These are phyloP conservation scores for Clitoria ternatea DNA, from an alignment of 306 rosid genomes.

Conservation along the genomic window DNA sequence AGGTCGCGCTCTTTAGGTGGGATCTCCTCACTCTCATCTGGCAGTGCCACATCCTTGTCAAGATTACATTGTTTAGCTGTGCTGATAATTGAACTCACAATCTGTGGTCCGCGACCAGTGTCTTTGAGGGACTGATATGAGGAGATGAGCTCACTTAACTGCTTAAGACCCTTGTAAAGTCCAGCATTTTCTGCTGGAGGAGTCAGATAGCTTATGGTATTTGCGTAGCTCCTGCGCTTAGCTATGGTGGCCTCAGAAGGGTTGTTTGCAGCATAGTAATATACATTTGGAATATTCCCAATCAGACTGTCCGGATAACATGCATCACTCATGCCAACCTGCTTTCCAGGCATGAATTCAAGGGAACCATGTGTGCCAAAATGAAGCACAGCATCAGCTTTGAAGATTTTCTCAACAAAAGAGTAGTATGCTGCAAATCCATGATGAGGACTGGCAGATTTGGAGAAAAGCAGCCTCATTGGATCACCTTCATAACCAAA, in stretches of 20 bases:
- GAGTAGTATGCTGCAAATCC: conserved; percentile 97
- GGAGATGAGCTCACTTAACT: conserved; percentile 87
- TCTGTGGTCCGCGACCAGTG: conserved; percentile 92
- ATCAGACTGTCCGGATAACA: conserved; percentile 94
- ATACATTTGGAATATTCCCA: conserved; percentile 89
- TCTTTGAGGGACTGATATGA: conserved; percentile 96
- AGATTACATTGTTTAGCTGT: conserved; percentile 96
- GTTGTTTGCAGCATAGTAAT: conserved; percentile 94
- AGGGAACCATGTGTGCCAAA: conserved; percentile 98
- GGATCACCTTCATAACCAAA: conserved; percentile 99
- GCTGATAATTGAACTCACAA: conserved; percentile 97
- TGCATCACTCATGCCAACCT: conserved; percentile 99
- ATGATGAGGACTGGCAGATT: conserved; percentile 98
- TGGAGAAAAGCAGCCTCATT: conserved; percentile 94
- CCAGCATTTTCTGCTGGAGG: conserved; percentile 99
- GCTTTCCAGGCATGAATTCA: conserved; percentile 99
- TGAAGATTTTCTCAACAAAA: conserved; percentile 82
- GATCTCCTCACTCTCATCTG: conserved; percentile 78
- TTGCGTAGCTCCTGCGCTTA: conserved; percentile 96
- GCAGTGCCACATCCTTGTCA: conserved; percentile 90
- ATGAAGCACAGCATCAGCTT: conserved; percentile 95
- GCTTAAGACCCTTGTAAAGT: conserved; percentile 98
- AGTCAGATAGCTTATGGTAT: conserved; percentile 94
- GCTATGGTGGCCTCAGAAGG: conserved; percentile 99
- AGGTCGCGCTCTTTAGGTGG: conserved; percentile 82